Evolutionary conservation across 169 alveolate genomes (phyloP).

Genomic region (Theileria annulata): DNA sequence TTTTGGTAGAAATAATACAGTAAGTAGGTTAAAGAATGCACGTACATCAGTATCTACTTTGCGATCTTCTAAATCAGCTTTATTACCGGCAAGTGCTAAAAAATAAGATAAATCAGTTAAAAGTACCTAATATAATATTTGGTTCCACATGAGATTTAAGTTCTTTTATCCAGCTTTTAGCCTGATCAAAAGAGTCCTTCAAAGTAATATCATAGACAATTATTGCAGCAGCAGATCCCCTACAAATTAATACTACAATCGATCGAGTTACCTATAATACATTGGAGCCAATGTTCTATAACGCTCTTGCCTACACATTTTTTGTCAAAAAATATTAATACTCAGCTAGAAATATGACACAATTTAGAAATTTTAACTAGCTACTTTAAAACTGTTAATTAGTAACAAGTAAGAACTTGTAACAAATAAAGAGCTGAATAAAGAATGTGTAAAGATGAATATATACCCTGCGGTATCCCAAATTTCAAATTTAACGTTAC

Average conservation of each 20-base stretch:
- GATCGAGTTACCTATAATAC: slow-evolving; percentile 76
- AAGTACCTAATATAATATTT: slow-evolving; percentile 73
- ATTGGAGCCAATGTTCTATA: slow-evolving; percentile 87
- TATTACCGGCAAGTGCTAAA: slow-evolving; percentile 87
- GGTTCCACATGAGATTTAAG: slow-evolving; percentile 80
- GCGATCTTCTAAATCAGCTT: slow-evolving; percentile 84
- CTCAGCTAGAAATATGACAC: too few relatives aligned
- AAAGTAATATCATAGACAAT: slow-evolving; percentile 88
- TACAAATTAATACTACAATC: background rate
- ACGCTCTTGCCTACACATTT: slow-evolving; percentile 75
- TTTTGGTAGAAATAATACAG: background rate
- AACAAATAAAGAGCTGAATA: too few relatives aligned
- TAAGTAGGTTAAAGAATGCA: background rate
- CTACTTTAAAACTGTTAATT: too few relatives aligned
- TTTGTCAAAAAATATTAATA: too few relatives aligned
- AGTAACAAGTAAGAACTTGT: too few relatives aligned
- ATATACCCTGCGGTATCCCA: slow-evolving; percentile 90
- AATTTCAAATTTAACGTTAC: slow-evolving; percentile 82
- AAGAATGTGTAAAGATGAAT: background rate
- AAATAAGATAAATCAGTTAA: background rate
- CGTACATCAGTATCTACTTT: slow-evolving; percentile 83
- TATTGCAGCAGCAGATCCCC: slow-evolving; percentile 92
- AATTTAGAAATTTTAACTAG: too few relatives aligned
- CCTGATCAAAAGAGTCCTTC: slow-evolving; percentile 84
- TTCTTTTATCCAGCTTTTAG: slow-evolving; percentile 88